These are phyloP conservation scores for Debaryomyces subglobosus DNA, from an alignment of 1,139 yeast genomes.

Conservation along the genomic window DNA sequence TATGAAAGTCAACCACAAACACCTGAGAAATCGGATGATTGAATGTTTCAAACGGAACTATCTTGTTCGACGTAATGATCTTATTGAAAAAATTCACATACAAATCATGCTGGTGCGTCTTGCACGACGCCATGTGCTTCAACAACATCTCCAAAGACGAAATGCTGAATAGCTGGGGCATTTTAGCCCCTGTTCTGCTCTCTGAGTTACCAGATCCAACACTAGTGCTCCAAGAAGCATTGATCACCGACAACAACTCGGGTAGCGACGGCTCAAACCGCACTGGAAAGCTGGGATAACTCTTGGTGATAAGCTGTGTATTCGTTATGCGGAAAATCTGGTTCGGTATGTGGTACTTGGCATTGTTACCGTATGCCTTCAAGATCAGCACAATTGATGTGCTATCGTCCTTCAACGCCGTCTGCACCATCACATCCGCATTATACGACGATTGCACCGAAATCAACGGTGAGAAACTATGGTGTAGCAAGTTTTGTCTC, in stretches of 20 bases:
- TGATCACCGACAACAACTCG: conserved; percentile 39
- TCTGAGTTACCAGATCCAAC: background rate
- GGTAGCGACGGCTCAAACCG: conserved; percentile 48
- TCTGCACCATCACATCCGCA: conserved; percentile 51
- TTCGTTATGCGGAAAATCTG: conserved; percentile 44
- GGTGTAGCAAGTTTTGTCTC: conserved; percentile 49
- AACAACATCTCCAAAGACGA: conserved; percentile 41
- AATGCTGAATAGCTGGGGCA: conserved; percentile 42
- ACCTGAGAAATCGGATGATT: conserved; percentile 87
- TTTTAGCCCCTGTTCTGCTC: conserved; percentile 7
- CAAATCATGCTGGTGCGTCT: conserved; percentile 28
- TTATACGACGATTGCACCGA: conserved; percentile 56
- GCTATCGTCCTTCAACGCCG: conserved; percentile 31
- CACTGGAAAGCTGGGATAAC: conserved; percentile 48
- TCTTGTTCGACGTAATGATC: conserved; percentile 59
- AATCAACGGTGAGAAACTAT: conserved; percentile 60
- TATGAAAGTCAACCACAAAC: conserved; percentile 57
- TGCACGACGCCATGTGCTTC: conserved; percentile 19
- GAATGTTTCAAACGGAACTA: conserved; percentile 85
- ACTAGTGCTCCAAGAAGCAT: conserved; percentile 18
- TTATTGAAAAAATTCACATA: conserved; percentile 64
- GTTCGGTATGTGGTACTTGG: conserved; percentile 41
- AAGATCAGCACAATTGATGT: conserved; percentile 39
- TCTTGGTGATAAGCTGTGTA: conserved; percentile 45
- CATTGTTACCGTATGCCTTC: conserved; percentile 51